Evolutionary conservation across 2,329 filamentous ascomycete species (phyloP), one percentile per base, ranked within the genome.

Genomic region (Colletotrichum eleusines): DNA sequence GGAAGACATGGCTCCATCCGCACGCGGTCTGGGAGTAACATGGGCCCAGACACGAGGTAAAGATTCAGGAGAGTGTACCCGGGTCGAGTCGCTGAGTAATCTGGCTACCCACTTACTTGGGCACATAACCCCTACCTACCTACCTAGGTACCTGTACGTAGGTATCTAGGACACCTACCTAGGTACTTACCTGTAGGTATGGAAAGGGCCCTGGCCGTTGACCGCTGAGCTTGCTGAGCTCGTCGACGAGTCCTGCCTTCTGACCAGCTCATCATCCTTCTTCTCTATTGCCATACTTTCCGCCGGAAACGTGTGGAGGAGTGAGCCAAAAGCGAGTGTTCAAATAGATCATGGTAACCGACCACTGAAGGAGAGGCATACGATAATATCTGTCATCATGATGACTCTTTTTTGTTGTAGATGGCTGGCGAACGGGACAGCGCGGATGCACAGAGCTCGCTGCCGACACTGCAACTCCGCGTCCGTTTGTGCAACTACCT

Each of bases 51-150:
- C 64, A 67, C 51, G 23, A 71, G 63, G 55, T 50, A 55, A 66
- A 38, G 57, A 61, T 51, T 53, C 48, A 71, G 68, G 68, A 71
- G 68, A 71, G 68, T 44, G 68, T 71, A 68, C 68, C 68, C 68
- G 68, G 60, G 58, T 53, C 63, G 38, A 31, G 40, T 67, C 58
- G 38, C 35, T 31, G 50, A 58, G 57, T 23, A n/a, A 44, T 18
- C 18, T 44, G 8, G 20, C 8, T 0, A 9, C 18, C n/a, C n/a
- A n/a, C n/a, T n/a, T n/a, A n/a, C n/a, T n/a, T n/a, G n/a, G n/a
- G n/a, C n/a, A n/a, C n/a, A n/a, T n/a, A n/a, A n/a, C n/a, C n/a
- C n/a, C n/a, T n/a, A n/a, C n/a, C n/a, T n/a, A n/a, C n/a, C n/a
- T n/a, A 42, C 16, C 40, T 20, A 40, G 40, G 38, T 40, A 35